Base-by-base conservation (phyloP, 352 stramenopile species). In the Phytophthora palmivora region DNA sequence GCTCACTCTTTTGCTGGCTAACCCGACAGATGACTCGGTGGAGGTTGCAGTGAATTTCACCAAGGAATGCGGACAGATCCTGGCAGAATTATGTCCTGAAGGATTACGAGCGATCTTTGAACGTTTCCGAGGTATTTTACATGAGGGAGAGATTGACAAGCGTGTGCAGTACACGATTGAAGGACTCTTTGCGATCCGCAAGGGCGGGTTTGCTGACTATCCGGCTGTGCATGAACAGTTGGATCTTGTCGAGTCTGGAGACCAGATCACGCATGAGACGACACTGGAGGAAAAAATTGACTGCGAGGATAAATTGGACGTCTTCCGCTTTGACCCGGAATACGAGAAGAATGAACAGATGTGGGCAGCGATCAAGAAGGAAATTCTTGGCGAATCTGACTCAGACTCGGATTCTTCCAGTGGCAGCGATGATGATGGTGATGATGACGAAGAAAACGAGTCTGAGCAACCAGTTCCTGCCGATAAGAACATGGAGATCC, bases 191-290 rank as follows among this genome's bases (percentile, higher is more conserved):
- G 96, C 96, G 10, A 95, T 98, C 58, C 91, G 96, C 37, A 99
- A 98, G 61, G 90, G 82, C 15, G 89, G 88, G 0, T 99, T 99
- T 69, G 82, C 74, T 0, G 96, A 99, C 52, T 98, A 98, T 76
- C 96, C 96, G 0, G 93, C 88, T 0, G 80, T 99, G 5, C 82
- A 97, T 33, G 78, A 97, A 34, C 85, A 99, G 67, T 79, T 99
- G 46, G 97, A 99, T 76, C 67, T 99, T 12, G 97, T 99, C 6
- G 97, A 99, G 74, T 86, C 87, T 0, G 96, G 98, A 11, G 98
- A 99, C 70, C 97, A 99, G 82, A 99, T 99, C 65, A 99, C 96
- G 0, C 98, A 99, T 71, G 95, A 99, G 61, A 88, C 98, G 34
- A 89, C 89, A 24, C 78, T 99, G 38, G 97, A 99, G 63, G 97